These are phyloP conservation scores for Heracleum sosnowskyi DNA, from an alignment of 129 eudicot genomes.

Conservation along the genomic window DNA sequence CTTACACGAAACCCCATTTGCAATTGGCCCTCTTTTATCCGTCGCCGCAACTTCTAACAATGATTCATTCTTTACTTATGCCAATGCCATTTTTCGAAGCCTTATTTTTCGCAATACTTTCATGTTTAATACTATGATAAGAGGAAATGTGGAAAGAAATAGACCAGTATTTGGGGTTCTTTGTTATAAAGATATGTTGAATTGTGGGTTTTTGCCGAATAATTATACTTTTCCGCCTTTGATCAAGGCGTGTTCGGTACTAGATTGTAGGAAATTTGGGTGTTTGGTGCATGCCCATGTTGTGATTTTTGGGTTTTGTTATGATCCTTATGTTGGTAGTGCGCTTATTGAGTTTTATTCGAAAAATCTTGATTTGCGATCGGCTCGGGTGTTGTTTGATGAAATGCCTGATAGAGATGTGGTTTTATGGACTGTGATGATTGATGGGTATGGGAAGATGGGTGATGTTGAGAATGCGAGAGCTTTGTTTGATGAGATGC, in stretches of 20 bases:
- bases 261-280: slow-evolving; percentile 11
- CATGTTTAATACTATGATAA: slow-evolving; percentile 50
- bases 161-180: slow-evolving; percentile 12
- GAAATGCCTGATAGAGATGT: slow-evolving; percentile 46
- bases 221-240: slow-evolving; percentile 48
- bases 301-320: slow-evolving; percentile 29
- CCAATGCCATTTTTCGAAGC: slow-evolving; percentile 26
- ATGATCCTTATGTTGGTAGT: slow-evolving; percentile 41
- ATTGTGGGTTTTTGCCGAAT: slow-evolving; percentile 28
- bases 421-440: slow-evolving; percentile 49
- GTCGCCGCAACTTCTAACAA: slow-evolving; percentile 31
- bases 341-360: slow-evolving; percentile 45
- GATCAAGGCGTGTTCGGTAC: slow-evolving; percentile 36
- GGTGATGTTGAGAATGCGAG: slow-evolving; percentile 44
- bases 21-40: slow-evolving; percentile 38
- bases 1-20: slow-evolving; percentile 24
- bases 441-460: slow-evolving; percentile 59
- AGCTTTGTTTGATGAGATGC: slow-evolving; percentile 55
- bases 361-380: slow-evolving; percentile 21
- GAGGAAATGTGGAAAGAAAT: slow-evolving; percentile 29
- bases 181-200: slow-evolving; percentile 27
- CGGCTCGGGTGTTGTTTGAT: slow-evolving; percentile 43
- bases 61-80: slow-evolving; percentile 41
- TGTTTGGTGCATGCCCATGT: slow-evolving; percentile 39
- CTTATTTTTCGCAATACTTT: slow-evolving; percentile 36